Conservation (phyloP, 2,329 filamentous ascomycete species). For the Hypoxylon sp. region DNA sequence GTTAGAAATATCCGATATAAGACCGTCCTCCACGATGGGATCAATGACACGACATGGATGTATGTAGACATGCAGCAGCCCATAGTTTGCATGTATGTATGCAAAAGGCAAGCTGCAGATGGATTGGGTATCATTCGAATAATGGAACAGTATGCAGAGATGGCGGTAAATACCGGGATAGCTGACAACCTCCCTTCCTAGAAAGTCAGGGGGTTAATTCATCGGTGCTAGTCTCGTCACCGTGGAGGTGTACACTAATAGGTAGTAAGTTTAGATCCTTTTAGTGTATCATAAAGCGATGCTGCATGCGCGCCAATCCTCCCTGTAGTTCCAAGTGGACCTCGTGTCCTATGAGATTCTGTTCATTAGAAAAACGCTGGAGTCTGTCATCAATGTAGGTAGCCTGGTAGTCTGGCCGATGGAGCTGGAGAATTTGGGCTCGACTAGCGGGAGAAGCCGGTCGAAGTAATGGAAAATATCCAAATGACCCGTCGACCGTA, state of each 20-base stretch:
- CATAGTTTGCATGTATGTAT: conserved; percentile 12
- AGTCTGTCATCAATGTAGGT: conserved; percentile 21
- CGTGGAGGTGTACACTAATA: conserved; percentile 14
- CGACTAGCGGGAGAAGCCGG: conserved; percentile 33
- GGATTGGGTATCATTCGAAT: conserved; percentile 20
- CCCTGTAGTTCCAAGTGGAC: conserved; percentile 29
- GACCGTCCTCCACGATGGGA: conserved; percentile 18
- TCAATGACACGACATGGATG: background rate
- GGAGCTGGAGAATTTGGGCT: conserved; percentile 15
- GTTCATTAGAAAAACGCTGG: conserved; percentile 33
- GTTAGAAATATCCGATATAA: conserved; percentile 31
- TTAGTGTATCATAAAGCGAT: conserved; percentile 19
- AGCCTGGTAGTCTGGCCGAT: conserved; percentile 1
- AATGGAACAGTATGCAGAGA: conserved; percentile 19
- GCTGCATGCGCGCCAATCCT: conserved; percentile 25
- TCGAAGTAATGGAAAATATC: conserved; percentile 21
- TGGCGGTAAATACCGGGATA: conserved; percentile 32
- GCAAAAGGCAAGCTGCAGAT: conserved; percentile 7
- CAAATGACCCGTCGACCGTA: conserved; percentile 21
- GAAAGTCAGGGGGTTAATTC: conserved; percentile 20
- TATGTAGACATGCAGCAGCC: conserved; percentile 16
- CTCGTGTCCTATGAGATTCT: conserved; percentile 31
- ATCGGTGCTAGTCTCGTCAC: conserved; percentile 31
- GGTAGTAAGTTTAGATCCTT: conserved; percentile 11
- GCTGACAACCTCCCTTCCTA: conserved; percentile 17